Evolutionary conservation across 2,329 filamentous ascomycete genomes (phyloP).

Genomic region (Cadophora sp.): DNA sequence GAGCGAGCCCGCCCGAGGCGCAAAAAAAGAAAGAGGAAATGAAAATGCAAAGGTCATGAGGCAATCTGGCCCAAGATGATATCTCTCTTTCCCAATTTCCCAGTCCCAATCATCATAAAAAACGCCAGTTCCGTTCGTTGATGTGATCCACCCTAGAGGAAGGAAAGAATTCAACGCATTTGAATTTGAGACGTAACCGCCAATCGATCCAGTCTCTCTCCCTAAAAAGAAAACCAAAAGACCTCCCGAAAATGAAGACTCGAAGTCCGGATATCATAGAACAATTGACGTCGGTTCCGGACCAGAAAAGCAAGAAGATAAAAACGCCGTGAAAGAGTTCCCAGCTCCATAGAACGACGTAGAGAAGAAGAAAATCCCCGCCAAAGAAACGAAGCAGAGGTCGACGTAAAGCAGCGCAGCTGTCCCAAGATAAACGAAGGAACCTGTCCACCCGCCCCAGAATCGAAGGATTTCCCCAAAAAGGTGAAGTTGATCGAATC

Average conservation of each 20-base stretch:
- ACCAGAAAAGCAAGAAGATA: background rate
- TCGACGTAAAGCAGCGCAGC: constrained; percentile 19
- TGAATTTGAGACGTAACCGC: background rate
- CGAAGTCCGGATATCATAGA: constrained; percentile 16
- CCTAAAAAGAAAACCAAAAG: background rate
- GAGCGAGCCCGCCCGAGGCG: background rate
- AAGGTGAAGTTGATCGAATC: constrained; percentile 4
- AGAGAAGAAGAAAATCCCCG: background rate
- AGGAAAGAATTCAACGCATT: background rate
- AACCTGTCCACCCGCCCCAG: constrained; percentile 22
- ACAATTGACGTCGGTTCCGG: constrained; percentile 2
- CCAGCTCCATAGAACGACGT: background rate
- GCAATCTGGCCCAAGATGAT: constrained; percentile 11
- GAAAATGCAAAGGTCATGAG: constrained; percentile 4
- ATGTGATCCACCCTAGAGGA: constrained; percentile 1
- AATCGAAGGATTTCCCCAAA: background rate
- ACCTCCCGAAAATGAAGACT: background rate
- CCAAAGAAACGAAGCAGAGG: constrained; percentile 4
- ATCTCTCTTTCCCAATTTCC: background rate
- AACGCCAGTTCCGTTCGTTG: constrained; percentile 5
- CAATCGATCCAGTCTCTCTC: background rate
- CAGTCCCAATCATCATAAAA: background rate
- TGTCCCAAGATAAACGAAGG: constrained; percentile 16
- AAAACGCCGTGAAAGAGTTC: constrained; percentile 13
- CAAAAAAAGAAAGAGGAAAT: background rate